These are phyloP conservation scores for Globisporangium splendens DNA, from an alignment of 352 stramenopile species.

Conservation along the genomic window DNA sequence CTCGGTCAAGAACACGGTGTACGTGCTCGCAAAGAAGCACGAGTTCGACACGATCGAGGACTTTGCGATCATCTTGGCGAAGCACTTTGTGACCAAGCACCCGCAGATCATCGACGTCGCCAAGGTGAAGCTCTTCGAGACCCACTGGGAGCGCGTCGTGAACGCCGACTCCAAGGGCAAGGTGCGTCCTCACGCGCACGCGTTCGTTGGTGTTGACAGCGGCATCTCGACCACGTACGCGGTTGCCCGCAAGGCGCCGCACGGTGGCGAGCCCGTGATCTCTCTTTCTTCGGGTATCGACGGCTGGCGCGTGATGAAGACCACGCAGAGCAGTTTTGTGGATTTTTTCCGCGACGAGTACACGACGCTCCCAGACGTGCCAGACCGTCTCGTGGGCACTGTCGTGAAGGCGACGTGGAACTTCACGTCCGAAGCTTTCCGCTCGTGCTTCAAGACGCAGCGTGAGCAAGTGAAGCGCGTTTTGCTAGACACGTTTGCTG, in stretches of 20 bases:
- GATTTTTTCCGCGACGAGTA: constrained; percentile 83
- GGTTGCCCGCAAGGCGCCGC: constrained; percentile 40
- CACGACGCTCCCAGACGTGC: constrained; percentile 73
- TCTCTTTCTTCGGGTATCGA: constrained; percentile 56
- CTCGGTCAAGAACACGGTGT: constrained; percentile 91
- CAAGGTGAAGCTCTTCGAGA: constrained; percentile 77
- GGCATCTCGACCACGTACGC: constrained; percentile 58
- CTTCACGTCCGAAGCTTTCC: constrained; percentile 43
- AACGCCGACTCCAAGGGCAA: constrained; percentile 51
- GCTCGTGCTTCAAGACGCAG: constrained; percentile 37
- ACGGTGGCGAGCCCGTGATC: constrained; percentile 28
- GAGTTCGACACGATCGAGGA: constrained; percentile 86
- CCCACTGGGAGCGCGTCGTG: constrained; percentile 62
- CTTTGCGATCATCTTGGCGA: constrained; percentile 82
- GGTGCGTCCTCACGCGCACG: constrained; percentile 61
- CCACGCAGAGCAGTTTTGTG: constrained; percentile 85
- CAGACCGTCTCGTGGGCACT: constrained; percentile 74
- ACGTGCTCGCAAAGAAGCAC: constrained; percentile 85
- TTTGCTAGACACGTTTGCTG: constrained; percentile 75
- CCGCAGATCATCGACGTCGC: constrained; percentile 68
- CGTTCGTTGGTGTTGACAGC: constrained; percentile 60
- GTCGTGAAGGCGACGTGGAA: constrained; percentile 75
- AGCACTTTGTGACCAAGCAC: constrained; percentile 85
- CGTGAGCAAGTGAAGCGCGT: constrained; percentile 57
- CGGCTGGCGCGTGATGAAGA: constrained; percentile 86